Conservation (phyloP, 2,329 filamentous ascomycete genomes). For the Stromatinia cepivora region DNA sequence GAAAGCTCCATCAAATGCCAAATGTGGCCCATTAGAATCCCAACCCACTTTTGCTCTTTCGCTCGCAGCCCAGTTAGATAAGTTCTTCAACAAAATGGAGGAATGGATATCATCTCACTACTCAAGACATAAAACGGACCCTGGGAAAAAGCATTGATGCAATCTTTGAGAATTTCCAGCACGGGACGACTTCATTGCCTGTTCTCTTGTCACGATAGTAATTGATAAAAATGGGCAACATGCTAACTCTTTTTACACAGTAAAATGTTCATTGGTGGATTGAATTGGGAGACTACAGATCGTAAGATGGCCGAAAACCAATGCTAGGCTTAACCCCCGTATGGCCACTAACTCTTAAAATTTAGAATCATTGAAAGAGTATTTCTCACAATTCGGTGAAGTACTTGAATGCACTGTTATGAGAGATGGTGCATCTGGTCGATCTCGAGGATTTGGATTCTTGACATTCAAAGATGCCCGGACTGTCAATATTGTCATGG, state of each 20-base stretch:
- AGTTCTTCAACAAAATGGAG: not conserved
- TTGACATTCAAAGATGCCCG: conserved; percentile 97
- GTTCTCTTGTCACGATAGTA: conserved; percentile 16
- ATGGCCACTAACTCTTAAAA: conserved; percentile 6
- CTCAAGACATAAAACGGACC: not conserved
- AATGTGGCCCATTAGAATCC: conserved; percentile 11
- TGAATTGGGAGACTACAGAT: conserved; percentile 99
- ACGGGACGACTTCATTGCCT: conserved; percentile 20
- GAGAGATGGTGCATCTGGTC: conserved; percentile 90
- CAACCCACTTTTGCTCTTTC: conserved; percentile 16
- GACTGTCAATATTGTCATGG: conserved; percentile 98
- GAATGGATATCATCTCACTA: conserved; percentile 7
- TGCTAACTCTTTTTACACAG: conserved; percentile 52
- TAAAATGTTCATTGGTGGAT: conserved; percentile 99
- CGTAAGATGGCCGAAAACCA: conserved; percentile 54
- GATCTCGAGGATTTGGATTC: conserved; percentile 95
- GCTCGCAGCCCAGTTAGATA: conserved; percentile 18
- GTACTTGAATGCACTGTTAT: conserved; percentile 99
- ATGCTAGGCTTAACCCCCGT: conserved; percentile 3
- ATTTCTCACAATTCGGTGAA: conserved; percentile 97
- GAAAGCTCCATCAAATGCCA: conserved; percentile 17
- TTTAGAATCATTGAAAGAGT: conserved; percentile 90
- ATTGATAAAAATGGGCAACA: conserved; percentile 21
- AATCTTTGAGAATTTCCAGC: not conserved
- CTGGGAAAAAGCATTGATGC: conserved; percentile 8